phyloP scores from a whole-genome alignment of 1,284 basidiomycete species.

The Fomes fomentarius region DNA sequence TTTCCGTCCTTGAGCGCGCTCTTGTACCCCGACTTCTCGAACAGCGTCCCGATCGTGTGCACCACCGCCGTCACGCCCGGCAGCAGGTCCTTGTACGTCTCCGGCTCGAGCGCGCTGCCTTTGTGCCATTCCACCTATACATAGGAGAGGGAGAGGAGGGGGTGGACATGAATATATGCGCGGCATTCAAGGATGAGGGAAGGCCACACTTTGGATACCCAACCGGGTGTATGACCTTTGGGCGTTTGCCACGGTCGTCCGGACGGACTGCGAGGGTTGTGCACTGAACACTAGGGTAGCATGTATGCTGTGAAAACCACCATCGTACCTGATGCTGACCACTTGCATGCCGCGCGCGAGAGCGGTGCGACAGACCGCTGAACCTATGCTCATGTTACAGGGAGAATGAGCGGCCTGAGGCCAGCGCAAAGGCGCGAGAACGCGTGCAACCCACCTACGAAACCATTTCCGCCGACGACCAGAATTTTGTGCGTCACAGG shows the following conservation, averaged over 20 bases:
- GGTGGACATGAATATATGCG: slow-evolving; percentile 3
- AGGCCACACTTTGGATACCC: slow-evolving; percentile 69
- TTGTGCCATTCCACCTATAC: slow-evolving; percentile 88
- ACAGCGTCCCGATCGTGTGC: slow-evolving; percentile 92
- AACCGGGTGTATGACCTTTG: slow-evolving; percentile 88
- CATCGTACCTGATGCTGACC: slow-evolving; percentile 78
- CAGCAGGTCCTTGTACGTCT: slow-evolving; percentile 74
- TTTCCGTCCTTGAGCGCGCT: slow-evolving; percentile 61
- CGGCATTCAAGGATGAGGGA: slow-evolving; percentile 3
- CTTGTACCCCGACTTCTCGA: slow-evolving; percentile 88
- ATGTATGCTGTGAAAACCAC: too few relatives aligned
- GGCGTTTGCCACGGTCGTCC: slow-evolving; percentile 86
- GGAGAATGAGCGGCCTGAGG: background rate
- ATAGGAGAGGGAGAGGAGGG: slow-evolving; percentile 17
- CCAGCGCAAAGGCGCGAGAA: background rate
- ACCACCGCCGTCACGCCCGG: slow-evolving; percentile 78
- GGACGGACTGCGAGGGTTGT: slow-evolving; percentile 74
- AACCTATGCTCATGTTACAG: slow-evolving; percentile 58
- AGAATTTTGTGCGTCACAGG: slow-evolving; percentile 64
- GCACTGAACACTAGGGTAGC: too few relatives aligned
- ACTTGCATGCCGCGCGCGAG: slow-evolving; percentile 86
- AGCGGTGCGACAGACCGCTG: slow-evolving; percentile 88
- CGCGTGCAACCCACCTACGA: slow-evolving; percentile 67
- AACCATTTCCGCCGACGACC: slow-evolving; percentile 94
- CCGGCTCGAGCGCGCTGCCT: slow-evolving; percentile 79